Percentiles rank a stretch among this genome's conserved stretches.
Evolutionary conservation across 2,329 filamentous ascomycete species (phyloP).

Genomic region (Calycina marina): DNA sequence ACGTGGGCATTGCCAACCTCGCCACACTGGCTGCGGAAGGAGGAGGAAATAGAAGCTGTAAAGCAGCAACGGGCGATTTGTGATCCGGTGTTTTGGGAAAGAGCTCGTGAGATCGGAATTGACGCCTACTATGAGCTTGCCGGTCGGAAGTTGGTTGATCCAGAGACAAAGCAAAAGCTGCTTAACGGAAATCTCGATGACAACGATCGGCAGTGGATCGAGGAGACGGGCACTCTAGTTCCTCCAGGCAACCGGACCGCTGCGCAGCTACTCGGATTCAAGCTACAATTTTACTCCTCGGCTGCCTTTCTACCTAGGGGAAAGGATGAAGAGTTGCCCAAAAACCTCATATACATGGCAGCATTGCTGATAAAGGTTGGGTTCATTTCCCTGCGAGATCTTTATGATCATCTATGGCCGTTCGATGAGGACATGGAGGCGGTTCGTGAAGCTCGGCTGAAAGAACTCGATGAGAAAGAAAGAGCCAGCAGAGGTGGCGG

Average conservation of each 20-base stretch:
- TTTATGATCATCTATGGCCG: constrained; percentile 87
- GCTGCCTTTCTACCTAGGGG: constrained; percentile 61
- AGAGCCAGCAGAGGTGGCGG: constrained; percentile 51
- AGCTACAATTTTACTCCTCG: constrained; percentile 87
- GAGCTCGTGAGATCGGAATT: constrained; percentile 61
- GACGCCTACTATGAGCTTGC: constrained; percentile 85
- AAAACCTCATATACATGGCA: constrained; percentile 84
- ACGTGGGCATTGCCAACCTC: constrained; percentile 70
- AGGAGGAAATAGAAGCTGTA: constrained; percentile 52
- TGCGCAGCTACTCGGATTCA: constrained; percentile 91
- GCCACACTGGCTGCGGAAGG: constrained; percentile 43
- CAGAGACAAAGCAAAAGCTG: constrained; percentile 33
- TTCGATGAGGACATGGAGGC: constrained; percentile 68
- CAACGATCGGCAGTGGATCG: constrained; percentile 57
- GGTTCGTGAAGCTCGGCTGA: constrained; percentile 53
- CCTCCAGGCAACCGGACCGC: constrained; percentile 80
- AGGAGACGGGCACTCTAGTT: constrained; percentile 65
- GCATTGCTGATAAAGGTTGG: constrained; percentile 93
- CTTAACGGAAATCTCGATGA: constrained; percentile 23
- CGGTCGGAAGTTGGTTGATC: constrained; percentile 48
- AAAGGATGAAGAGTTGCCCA: constrained; percentile 63
- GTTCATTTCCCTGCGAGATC: constrained; percentile 80
- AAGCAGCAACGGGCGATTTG: constrained; percentile 43
- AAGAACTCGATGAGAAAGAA: constrained; percentile 69
- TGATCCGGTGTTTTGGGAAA: constrained; percentile 68